Percentiles rank a stretch among this genome's conserved stretches.
Conservation (phyloP, 176 grass and related monocot species). For the Musa acuminata region DNA sequence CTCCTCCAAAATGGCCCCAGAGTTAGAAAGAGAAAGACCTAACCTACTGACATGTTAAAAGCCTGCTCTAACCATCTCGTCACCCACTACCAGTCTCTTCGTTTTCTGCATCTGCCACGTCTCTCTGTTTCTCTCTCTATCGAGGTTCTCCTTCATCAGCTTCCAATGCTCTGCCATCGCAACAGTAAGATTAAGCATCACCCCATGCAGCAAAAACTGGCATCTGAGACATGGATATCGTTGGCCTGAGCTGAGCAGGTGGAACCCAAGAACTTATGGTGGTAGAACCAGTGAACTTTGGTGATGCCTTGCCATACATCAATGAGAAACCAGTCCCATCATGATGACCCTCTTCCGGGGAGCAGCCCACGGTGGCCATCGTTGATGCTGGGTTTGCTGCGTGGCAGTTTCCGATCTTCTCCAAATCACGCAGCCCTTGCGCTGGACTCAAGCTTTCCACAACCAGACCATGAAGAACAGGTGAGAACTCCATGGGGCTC, state of each 20-base stretch:
- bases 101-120: no score
- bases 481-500: neutral
- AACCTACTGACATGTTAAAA: neutral
- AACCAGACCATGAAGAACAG: constrained; percentile 1
- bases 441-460: neutral
- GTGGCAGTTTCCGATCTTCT: neutral
- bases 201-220: constrained; percentile 73
- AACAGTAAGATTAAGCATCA: constrained; percentile 28
- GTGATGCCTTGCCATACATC: neutral
- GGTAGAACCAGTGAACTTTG: neutral
- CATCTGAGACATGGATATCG: constrained; percentile 23
- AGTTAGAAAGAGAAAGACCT: neutral
- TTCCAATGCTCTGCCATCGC: neutral
- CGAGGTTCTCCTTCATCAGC: no score
- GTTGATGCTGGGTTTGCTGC: neutral
- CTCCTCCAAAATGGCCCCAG: constrained; percentile 14
- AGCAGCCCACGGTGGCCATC: neutral
- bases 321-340: neutral
- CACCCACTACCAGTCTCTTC: no score
- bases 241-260: constrained; percentile 25
- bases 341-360: neutral
- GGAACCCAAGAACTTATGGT: constrained; percentile 34
- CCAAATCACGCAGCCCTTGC: neutral
- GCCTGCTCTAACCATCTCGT: neutral
- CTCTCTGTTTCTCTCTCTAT: no score